Conservation (phyloP, 2,329 filamentous ascomycete genomes). For the Hirsutella minnesotensis region DNA sequence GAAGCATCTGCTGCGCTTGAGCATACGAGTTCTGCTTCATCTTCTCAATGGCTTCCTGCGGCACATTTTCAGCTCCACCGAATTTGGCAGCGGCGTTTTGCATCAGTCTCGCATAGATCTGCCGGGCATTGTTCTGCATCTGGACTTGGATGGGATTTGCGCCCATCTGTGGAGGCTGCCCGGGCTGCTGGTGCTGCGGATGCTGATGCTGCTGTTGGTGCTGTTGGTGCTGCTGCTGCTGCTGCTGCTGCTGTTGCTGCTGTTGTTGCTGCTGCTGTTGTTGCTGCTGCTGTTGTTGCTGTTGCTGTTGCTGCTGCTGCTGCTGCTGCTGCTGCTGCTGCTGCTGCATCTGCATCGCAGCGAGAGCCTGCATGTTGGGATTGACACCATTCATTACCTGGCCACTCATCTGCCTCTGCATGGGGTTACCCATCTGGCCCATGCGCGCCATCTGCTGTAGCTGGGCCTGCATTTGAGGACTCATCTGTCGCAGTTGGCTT, state of each 20-base stretch:
- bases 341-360: slow-evolving; percentile 23
- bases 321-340: slow-evolving; percentile 21
- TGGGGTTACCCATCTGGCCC: slow-evolving; percentile 24
- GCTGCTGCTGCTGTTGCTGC: too few relatives aligned
- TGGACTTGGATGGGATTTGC: slow-evolving; percentile 18
- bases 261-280: too few relatives aligned
- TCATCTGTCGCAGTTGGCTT: slow-evolving; percentile 22
- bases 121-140: slow-evolving; percentile 20
- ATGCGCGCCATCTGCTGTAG: slow-evolving; percentile 25
- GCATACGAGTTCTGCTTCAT: slow-evolving; percentile 30
- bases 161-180: slow-evolving; percentile 19
- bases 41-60: slow-evolving; percentile 29
- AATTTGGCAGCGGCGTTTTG: slow-evolving; percentile 19
- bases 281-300: slow-evolving; percentile 17
- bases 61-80: slow-evolving; percentile 32
- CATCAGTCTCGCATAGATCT: slow-evolving; percentile 28
- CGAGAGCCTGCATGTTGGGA: slow-evolving; percentile 25
- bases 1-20: slow-evolving; percentile 24
- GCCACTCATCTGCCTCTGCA: slow-evolving; percentile 23
- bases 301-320: slow-evolving; percentile 21
- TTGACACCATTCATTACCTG: slow-evolving; percentile 30
- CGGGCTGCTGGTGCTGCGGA: slow-evolving; percentile 15
- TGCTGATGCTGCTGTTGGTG: slow-evolving; percentile 17
- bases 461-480: slow-evolving; percentile 25
- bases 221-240: slow-evolving; percentile 14